Evolutionary conservation across 352 stramenopile species (phyloP).

Genomic region (Sclerospora graminicola): DNA sequence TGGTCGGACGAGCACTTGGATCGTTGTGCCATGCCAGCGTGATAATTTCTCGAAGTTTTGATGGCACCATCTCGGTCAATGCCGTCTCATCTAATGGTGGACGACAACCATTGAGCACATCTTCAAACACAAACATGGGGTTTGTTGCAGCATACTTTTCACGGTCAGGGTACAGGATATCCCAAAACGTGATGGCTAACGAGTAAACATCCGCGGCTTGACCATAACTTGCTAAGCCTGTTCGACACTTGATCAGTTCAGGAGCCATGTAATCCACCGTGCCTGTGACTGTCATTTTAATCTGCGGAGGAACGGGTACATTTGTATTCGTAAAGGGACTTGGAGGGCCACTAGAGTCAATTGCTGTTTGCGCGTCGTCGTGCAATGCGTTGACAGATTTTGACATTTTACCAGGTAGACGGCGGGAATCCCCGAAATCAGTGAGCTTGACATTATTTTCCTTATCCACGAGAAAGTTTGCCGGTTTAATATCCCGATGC

Average conservation of each 20-base stretch:
- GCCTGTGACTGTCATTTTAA: constrained; percentile 55
- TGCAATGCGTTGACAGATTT: constrained; percentile 1
- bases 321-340: background rate
- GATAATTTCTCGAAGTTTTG: constrained; percentile 48
- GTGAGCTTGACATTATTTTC: constrained; percentile 50
- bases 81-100: constrained; percentile 28
- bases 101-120: constrained; percentile 32
- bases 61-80: constrained; percentile 13
- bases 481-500: constrained; percentile 55
- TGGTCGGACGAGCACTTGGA: constrained; percentile 33
- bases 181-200: constrained; percentile 64
- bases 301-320: constrained; percentile 7
- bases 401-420: constrained; percentile 15
- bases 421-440: constrained; percentile 57
- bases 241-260: constrained; percentile 47
- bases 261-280: constrained; percentile 72
- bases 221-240: constrained; percentile 38
- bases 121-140: constrained; percentile 42
- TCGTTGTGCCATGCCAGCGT: constrained; percentile 42
- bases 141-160: constrained; percentile 36
- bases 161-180: constrained; percentile 42
- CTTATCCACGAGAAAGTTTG: constrained; percentile 51
- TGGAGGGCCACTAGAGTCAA: constrained; percentile 6
- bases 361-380: constrained; percentile 5
- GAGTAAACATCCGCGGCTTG: constrained; percentile 66